These are phyloP conservation scores for Kalaharituber pfeilii DNA, from an alignment of 2,329 filamentous ascomycete genomes.

Conservation along the genomic window DNA sequence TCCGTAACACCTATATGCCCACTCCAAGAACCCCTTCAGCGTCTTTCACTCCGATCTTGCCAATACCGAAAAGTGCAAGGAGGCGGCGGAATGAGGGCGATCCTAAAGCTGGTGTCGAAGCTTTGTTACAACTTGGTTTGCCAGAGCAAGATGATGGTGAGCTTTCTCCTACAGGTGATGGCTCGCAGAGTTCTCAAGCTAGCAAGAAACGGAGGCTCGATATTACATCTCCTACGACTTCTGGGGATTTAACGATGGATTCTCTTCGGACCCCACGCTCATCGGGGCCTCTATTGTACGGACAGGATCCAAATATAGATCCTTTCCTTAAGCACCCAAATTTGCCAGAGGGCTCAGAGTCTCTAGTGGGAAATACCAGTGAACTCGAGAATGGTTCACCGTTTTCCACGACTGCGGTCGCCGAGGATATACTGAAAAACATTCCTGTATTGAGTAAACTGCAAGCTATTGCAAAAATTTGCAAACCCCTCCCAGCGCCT, in stretches of 20 bases:
- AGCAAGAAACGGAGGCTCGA: conserved; percentile 14
- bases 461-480: conserved; percentile 56
- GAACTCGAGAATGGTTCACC: conserved; percentile 14
- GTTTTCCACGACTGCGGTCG: conserved; percentile 19
- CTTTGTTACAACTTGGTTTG: conserved; percentile 19
- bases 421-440: background rate
- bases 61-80: background rate
- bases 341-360: background rate
- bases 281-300: background rate
- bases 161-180: conserved; percentile 2
- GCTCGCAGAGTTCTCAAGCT: conserved; percentile 8
- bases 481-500: conserved; percentile 42
- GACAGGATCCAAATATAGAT: conserved; percentile 19
- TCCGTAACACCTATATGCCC: conserved; percentile 8
- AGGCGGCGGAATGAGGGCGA: conserved; percentile 10
- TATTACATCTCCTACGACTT: conserved; percentile 7
- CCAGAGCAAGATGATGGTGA: background rate
- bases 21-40: conserved; percentile 3
- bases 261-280: background rate
- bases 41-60: background rate
- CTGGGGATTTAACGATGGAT: conserved; percentile 6
- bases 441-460: conserved; percentile 62
- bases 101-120: conserved; percentile 19
- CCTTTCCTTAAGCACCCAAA: conserved; percentile 13
- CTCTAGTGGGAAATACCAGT: background rate